Conservation (phyloP, 2,329 filamentous ascomycete species). For the Fusarium sp. region DNA sequence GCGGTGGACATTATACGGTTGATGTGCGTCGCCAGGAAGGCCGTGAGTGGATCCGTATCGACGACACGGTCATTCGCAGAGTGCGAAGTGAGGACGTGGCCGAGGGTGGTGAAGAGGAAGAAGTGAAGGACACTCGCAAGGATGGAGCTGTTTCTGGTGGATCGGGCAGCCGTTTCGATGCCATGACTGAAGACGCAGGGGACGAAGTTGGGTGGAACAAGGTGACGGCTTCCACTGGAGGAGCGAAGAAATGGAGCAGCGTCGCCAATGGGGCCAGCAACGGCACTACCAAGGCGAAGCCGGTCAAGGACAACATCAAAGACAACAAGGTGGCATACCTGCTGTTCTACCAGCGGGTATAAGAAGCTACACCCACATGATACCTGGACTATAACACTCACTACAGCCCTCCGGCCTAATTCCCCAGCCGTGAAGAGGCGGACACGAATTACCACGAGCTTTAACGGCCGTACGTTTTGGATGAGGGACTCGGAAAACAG, state of each 20-base stretch:
- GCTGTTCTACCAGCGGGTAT: constrained; percentile 90
- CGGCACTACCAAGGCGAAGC: constrained; percentile 66
- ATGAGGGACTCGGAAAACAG: constrained; percentile 36
- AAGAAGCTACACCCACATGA: constrained; percentile 17
- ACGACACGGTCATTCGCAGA: constrained; percentile 90
- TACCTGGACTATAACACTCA: constrained; percentile 27
- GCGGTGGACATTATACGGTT: constrained; percentile 97
- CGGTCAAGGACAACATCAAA: constrained; percentile 74
- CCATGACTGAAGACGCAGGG: constrained; percentile 72
- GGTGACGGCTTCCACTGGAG: constrained; percentile 70
- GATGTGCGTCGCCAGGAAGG: constrained; percentile 94
- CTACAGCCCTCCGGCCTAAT: constrained; percentile 25
- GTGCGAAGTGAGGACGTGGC: constrained; percentile 91
- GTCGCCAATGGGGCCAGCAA: constrained; percentile 73
- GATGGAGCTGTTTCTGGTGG: constrained; percentile 47
- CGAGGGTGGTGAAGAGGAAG: constrained; percentile 84
- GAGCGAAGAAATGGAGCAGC: constrained; percentile 77
- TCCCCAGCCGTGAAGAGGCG: constrained; percentile 28
- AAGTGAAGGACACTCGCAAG: constrained; percentile 65
- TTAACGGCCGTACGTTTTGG: constrained; percentile 42
- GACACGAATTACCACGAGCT: constrained; percentile 39
- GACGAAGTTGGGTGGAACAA: constrained; percentile 87
- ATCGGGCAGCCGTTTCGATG: constrained; percentile 80
- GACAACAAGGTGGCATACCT: constrained; percentile 99
- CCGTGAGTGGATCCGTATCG: constrained; percentile 95